Evolutionary conservation across 2,329 filamentous ascomycete genomes (phyloP).

Genomic region (Nemania abortiva): DNA sequence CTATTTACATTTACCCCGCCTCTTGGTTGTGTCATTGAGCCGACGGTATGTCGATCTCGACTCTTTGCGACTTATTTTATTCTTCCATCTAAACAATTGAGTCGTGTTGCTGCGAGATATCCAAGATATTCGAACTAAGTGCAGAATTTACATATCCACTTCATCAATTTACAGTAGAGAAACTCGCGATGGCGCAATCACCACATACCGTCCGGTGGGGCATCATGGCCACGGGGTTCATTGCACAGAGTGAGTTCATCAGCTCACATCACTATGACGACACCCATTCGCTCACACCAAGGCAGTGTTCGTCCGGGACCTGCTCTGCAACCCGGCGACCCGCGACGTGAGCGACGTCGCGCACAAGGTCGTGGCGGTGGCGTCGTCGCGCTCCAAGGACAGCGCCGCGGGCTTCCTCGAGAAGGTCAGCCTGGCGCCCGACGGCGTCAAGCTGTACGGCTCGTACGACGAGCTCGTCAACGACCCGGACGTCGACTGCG

Average conservation of each 20-base stretch:
- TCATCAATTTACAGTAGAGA: not conserved
- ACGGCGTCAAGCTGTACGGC: constrained; percentile 78
- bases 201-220: constrained; percentile 68
- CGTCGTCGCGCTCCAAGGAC: constrained; percentile 78
- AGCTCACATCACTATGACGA: not conserved
- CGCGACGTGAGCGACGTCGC: constrained; percentile 78
- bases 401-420: constrained; percentile 80
- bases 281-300: not conserved
- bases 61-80: constrained; percentile 8
- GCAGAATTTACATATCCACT: not conserved
- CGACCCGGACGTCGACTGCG: constrained; percentile 82
- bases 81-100: not conserved
- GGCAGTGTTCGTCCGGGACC: constrained; percentile 78
- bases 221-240: constrained; percentile 71
- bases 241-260: constrained; percentile 64
- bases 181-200: constrained; percentile 54
- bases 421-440: constrained; percentile 72
- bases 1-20: constrained; percentile 29
- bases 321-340: constrained; percentile 77
- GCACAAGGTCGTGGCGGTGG: constrained; percentile 82
- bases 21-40: constrained; percentile 8
- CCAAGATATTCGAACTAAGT: not conserved
- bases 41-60: not conserved
- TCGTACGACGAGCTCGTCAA: constrained; percentile 85
- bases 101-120: not conserved